phyloP scores from a whole-genome alignment of 805 yeast species.

The Pichia deserticola region DNA sequence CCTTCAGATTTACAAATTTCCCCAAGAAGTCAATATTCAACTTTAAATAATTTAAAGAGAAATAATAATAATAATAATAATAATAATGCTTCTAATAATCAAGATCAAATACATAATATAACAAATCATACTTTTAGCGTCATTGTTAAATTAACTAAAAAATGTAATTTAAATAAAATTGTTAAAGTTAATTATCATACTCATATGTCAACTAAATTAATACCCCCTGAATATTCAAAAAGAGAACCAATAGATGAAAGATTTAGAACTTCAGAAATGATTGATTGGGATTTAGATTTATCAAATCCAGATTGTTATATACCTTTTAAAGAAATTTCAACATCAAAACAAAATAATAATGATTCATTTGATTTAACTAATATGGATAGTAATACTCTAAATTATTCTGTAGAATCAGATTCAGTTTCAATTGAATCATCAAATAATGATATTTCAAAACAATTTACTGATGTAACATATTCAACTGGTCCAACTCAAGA shows the following conservation, averaged over 20 bases:
- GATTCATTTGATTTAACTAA: slow-evolving; percentile 12
- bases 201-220: slow-evolving; percentile 39
- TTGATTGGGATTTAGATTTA: slow-evolving; percentile 38
- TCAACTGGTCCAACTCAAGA: slow-evolving; percentile 22
- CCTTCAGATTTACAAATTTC: not conserved
- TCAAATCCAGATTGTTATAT: slow-evolving; percentile 31
- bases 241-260: slow-evolving; percentile 37
- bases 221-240: slow-evolving; percentile 35
- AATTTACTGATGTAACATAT: slow-evolving; percentile 13
- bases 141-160: slow-evolving; percentile 38
- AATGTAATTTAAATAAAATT: slow-evolving; percentile 29
- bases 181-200: slow-evolving; percentile 37
- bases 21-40: not conserved
- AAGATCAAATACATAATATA: slow-evolving; percentile 15
- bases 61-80: too few species aligned
- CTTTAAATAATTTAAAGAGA: too few species aligned
- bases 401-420: slow-evolving; percentile 8
- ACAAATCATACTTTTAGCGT: slow-evolving; percentile 45
- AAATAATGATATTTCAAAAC: not conserved
- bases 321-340: slow-evolving; percentile 19
- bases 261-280: slow-evolving; percentile 32
- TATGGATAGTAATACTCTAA: slow-evolving; percentile 7
- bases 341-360: slow-evolving; percentile 1
- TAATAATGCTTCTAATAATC: not conserved
- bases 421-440: not conserved